These are phyloP conservation scores for Novakomyces olei DNA, from an alignment of 805 yeast species.

Conservation along the genomic window DNA sequence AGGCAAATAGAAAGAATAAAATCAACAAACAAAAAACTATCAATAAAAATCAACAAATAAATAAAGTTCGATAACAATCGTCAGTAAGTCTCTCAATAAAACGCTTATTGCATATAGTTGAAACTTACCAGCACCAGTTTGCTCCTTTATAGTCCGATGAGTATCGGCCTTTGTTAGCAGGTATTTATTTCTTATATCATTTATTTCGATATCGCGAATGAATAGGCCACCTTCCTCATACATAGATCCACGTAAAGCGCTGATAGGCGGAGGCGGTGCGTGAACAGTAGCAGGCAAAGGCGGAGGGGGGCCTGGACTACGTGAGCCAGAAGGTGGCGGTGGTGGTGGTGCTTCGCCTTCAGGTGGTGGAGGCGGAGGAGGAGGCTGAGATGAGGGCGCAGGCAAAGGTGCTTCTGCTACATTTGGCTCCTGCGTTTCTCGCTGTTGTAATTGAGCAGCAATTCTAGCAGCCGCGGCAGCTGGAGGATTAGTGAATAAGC, in stretches of 20 bases:
- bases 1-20: not conserved
- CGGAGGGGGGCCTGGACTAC: constrained; percentile 1
- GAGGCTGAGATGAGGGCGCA: too few relatives aligned
- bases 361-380: too few relatives aligned
- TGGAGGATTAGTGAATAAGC: too few relatives aligned
- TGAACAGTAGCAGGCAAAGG: constrained; percentile 1
- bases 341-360: too few relatives aligned
- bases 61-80: not conserved
- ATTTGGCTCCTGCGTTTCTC: too few relatives aligned
- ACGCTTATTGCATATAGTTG: not conserved
- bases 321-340: too few relatives aligned
- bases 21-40: not conserved
- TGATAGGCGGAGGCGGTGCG: not conserved
- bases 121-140: constrained; percentile 12
- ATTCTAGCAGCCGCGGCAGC: too few relatives aligned
- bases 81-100: not conserved
- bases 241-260: not conserved
- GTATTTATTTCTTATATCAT: constrained; percentile 17
- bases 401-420: too few relatives aligned
- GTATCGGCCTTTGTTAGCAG: constrained; percentile 17
- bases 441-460: too few relatives aligned
- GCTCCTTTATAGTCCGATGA: constrained; percentile 13
- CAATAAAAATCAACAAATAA: not conserved
- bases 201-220: constrained; percentile 15
- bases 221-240: constrained; percentile 8